Evolutionary conservation across 177 flowering plant species (phyloP), one percentile per base, ranked within the genome.

Genomic region (Vitis hybrid): DNA sequence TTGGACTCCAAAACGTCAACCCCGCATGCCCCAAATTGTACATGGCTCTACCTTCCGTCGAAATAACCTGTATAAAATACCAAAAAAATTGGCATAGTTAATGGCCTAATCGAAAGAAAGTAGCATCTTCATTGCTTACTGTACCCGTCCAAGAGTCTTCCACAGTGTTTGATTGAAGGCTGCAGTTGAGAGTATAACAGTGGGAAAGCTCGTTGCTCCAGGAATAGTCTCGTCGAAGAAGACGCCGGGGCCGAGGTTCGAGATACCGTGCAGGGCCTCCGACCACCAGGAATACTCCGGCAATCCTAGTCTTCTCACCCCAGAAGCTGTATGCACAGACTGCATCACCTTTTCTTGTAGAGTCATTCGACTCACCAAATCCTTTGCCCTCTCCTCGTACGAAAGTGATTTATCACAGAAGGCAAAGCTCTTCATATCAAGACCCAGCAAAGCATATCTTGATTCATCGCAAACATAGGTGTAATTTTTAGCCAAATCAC

Each of bases 211-310:
- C 0, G 82, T 79, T 2, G 84, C 82, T 3, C 62, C 70, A 12
- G 82, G 79, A 6, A 79, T 62, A 1, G 15, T 1, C 13, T 67
- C 52, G 55, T 70, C 68, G 48, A 81, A 81, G 40, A 7, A 59
- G 0, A 74, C 72, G 1, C 75, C 80, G 1, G 65, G 70, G 0
- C 82, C 80, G 4, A 62, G 58, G 15, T 77, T 40, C 9, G 85
- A 72, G 1, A 82, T 72, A 5, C 82, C 85, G 40, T 82, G 85
- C 10, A 82, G 62, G 0, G 79, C 83, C 70, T 82, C 85, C 1
- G 85, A 82, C 85, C 85, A 79, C 85, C 85, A 82, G 7, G 72
- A 60, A 49, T 82, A 82, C 10, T 2, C 2, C 0, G 71, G 78
- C 2, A 80, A 48, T 2, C 80, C 79, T 0, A 82, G 7, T 18